phyloP scores from a whole-genome alignment of 2,329 filamentous ascomycete genomes.

The Chrysoporthe puriensis region DNA sequence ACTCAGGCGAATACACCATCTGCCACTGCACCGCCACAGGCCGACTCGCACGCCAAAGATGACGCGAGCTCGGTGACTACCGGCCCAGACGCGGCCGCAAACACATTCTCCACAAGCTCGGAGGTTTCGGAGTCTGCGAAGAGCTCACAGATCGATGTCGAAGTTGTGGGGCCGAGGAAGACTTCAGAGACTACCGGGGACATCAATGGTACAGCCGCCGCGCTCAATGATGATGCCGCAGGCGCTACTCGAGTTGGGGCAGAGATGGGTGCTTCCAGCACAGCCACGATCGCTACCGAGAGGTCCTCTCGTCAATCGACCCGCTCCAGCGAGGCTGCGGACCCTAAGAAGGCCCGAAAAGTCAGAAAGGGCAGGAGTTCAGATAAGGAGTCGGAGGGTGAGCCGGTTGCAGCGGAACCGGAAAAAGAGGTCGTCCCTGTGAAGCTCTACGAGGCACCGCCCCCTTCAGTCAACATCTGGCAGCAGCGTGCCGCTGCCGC shows the following conservation, averaged over 20 bases:
- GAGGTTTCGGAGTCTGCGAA: conserved; percentile 38
- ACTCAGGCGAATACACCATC: conserved; percentile 43
- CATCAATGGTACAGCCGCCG: conserved; percentile 39
- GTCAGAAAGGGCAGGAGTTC: conserved; percentile 63
- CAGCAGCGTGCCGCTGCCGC: conserved; percentile 73
- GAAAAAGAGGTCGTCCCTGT: conserved; percentile 62
- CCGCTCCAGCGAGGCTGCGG: conserved; percentile 69
- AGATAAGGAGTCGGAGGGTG: conserved; percentile 58
- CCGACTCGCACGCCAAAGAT: conserved; percentile 41
- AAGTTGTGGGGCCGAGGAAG: conserved; percentile 34
- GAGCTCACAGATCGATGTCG: conserved; percentile 31
- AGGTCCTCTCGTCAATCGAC: conserved; percentile 62
- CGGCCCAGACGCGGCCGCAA: conserved; percentile 41
- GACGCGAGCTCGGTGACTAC: conserved; percentile 40
- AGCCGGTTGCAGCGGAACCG: conserved; percentile 57
- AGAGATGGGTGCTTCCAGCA: conserved; percentile 22
- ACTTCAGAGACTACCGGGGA: conserved; percentile 36
- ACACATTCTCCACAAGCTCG: conserved; percentile 42
- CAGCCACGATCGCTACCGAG: conserved; percentile 31
- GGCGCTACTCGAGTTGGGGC: conserved; percentile 28
- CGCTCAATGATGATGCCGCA: conserved; percentile 39
- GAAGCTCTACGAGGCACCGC: conserved; percentile 77
- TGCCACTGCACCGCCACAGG: conserved; percentile 39
- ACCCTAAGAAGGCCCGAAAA: conserved; percentile 64
- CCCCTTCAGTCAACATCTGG: conserved; percentile 88